A percentile compares a stretch with the other conserved stretches of the same genome.
phyloP scores from a whole-genome alignment of 495 filamentous ascomycete genomes.

The Glutinoglossum americanum region DNA sequence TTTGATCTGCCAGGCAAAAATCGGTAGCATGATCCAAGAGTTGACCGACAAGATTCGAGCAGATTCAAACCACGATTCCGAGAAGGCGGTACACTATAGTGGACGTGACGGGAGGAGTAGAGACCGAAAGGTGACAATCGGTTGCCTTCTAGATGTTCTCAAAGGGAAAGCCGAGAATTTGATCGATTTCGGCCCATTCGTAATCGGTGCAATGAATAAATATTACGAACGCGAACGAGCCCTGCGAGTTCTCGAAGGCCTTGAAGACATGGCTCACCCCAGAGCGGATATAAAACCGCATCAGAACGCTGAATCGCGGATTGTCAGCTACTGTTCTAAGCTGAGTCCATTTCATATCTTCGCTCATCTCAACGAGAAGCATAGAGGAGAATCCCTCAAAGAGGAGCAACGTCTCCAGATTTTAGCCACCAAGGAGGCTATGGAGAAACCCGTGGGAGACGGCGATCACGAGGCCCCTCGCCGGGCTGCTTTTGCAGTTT shows the following conservation, averaged over 20 bases:
- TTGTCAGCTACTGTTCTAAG: not conserved
- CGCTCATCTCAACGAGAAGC: not conserved
- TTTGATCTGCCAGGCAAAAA: not conserved
- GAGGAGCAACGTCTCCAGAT: not conserved
- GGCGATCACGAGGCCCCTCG: not conserved
- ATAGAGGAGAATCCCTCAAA: not conserved
- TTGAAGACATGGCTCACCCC: not conserved
- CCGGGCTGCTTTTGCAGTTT: not conserved
- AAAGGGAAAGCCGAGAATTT: not conserved
- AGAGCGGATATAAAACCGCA: not conserved
- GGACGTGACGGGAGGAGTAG: not conserved
- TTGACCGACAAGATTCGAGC: not conserved
- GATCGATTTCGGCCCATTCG: not conserved
- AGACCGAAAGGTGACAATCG: not conserved
- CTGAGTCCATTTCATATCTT: not conserved
- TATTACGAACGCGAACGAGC: not conserved
- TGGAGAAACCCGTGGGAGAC: not conserved
- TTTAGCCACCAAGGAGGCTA: not conserved
- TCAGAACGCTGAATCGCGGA: not conserved
- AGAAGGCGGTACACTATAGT: not conserved
- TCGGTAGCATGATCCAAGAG: not conserved
- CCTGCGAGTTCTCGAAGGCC: not conserved
- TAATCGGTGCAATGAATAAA: not conserved
- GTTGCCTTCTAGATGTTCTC: not conserved
- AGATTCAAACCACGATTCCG: not conserved